Conservation (phyloP, 2,329 filamentous ascomycete genomes). For the Pseudogymnoascus sp. region DNA sequence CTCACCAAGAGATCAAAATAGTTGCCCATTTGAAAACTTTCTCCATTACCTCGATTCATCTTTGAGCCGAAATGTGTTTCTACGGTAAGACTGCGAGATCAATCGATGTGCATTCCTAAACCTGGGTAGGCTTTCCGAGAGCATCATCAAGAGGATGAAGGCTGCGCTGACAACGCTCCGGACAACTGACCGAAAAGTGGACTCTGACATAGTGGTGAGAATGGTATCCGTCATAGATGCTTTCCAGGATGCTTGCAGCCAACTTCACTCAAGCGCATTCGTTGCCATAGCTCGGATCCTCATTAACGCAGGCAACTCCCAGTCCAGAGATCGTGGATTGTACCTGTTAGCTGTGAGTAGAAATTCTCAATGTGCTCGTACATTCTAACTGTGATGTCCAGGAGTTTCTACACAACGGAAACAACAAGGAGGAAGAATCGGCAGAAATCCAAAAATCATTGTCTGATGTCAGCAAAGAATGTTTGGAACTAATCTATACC, state of each 20-base stretch:
- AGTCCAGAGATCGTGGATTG: neutral
- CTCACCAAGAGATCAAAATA: neutral
- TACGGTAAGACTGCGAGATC: neutral
- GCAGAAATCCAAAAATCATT: neutral
- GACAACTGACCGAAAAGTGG: neutral
- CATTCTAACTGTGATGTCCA: neutral
- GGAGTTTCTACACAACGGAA: neutral
- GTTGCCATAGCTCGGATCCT: conserved; percentile 1
- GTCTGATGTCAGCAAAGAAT: neutral
- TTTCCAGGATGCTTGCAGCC: neutral
- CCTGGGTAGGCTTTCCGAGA: neutral
- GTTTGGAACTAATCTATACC: neutral
- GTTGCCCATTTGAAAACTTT: neutral
- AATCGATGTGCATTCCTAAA: neutral
- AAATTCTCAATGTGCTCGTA: neutral
- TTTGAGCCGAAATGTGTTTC: neutral
- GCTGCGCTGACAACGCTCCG: neutral
- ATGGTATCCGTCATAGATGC: neutral
- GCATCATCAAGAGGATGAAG: neutral
- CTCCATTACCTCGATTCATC: neutral
- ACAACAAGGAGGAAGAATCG: neutral
- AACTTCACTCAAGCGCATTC: neutral
- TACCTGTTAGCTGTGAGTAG: neutral
- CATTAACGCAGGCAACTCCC: neutral
- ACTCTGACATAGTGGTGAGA: neutral